Percentiles rank a stretch among this genome's conserved stretches.
Conservation (phyloP, 1,284 basidiomycete genomes). For the Melampsora occidentalis region DNA sequence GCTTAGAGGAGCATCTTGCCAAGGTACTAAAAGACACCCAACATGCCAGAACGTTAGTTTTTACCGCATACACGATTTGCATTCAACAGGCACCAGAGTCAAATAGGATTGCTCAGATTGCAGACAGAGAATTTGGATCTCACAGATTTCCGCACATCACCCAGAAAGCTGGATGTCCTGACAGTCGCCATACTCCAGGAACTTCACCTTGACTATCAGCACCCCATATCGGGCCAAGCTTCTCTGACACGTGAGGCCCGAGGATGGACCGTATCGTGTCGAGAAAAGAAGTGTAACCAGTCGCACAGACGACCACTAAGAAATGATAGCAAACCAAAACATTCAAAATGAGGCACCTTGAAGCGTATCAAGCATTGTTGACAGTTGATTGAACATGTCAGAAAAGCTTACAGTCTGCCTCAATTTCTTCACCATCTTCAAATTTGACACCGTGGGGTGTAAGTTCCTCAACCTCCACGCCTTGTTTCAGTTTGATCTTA, state of each 20-base stretch:
- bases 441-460: slow-evolving; percentile 42
- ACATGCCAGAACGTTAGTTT: background rate
- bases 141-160: slow-evolving; percentile 41
- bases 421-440: slow-evolving; percentile 43
- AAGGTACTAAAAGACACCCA: background rate
- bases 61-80: background rate
- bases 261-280: slow-evolving; percentile 55
- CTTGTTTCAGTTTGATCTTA: slow-evolving; percentile 63
- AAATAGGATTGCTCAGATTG: background rate
- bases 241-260: slow-evolving; percentile 59
- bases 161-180: slow-evolving; percentile 32
- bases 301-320: slow-evolving; percentile 43
- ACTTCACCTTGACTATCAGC: slow-evolving; percentile 63
- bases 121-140: background rate
- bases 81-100: no score
- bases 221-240: slow-evolving; percentile 62
- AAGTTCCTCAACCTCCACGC: slow-evolving; percentile 42
- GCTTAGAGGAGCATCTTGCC: slow-evolving; percentile 26
- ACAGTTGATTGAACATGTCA: slow-evolving; percentile 60
- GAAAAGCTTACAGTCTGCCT: slow-evolving; percentile 57
- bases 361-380: background rate
- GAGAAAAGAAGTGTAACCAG: slow-evolving; percentile 49
- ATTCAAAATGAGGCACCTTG: background rate
- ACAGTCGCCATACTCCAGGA: slow-evolving; percentile 47
- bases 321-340: background rate